These are phyloP conservation scores for Middelhovenomyces tepae DNA, from an alignment of 805 yeast species.

Conservation along the genomic window DNA sequence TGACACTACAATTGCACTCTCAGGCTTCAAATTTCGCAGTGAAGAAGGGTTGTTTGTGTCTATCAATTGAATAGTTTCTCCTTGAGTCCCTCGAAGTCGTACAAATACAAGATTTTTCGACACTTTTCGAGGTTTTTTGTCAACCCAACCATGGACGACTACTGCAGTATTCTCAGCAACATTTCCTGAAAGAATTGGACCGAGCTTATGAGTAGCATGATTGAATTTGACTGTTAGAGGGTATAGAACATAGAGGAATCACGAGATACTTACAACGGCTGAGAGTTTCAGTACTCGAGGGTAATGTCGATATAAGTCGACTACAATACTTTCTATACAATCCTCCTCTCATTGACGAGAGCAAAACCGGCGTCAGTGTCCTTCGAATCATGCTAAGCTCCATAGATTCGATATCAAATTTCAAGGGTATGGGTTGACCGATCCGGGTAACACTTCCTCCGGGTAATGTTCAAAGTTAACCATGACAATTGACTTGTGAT, in stretches of 20 bases:
- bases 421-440: no score
- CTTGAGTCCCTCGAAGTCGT: constrained; percentile 62
- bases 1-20: constrained; percentile 61
- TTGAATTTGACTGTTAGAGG: constrained; percentile 21
- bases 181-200: constrained; percentile 5
- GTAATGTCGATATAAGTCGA: no score
- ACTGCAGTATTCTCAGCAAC: constrained; percentile 10
- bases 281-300: no score
- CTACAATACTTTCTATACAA: no score
- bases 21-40: constrained; percentile 47
- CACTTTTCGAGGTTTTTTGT: constrained; percentile 60
- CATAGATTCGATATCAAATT: no score
- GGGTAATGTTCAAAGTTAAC: no score
- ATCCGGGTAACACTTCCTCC: no score
- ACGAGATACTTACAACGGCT: no score
- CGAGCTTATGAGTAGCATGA: constrained; percentile 17
- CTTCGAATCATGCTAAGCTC: no score
- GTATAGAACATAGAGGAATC: constrained; percentile 1
- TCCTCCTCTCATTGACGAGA: no score
- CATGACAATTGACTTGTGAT: no score
- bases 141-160: constrained; percentile 78
- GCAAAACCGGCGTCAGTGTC: no score
- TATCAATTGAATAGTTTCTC: constrained; percentile 55
- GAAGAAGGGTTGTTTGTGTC: constrained; percentile 32
- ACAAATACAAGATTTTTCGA: constrained; percentile 64